These are phyloP conservation scores for Aureobasidium sp. DNA, from an alignment of 2,329 filamentous ascomycete genomes.

Conservation along the genomic window DNA sequence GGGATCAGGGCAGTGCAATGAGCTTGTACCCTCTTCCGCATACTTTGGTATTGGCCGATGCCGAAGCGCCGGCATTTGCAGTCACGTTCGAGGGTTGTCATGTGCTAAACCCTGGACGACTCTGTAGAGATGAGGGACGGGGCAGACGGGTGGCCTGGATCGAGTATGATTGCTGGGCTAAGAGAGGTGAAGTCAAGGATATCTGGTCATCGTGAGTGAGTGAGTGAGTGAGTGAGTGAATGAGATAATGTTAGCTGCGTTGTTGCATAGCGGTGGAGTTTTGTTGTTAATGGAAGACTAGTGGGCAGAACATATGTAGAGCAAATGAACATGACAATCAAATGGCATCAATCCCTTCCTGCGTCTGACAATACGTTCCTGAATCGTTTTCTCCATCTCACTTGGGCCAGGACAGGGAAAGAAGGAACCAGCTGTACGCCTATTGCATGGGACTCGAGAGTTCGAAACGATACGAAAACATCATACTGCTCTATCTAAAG, in stretches of 20 bases:
- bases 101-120: slow-evolving; percentile 81
- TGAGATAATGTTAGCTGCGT: neutral
- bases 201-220: slow-evolving; percentile 27
- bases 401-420: too few relatives aligned
- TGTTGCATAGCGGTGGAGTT: neutral
- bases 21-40: slow-evolving; percentile 85
- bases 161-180: slow-evolving; percentile 67
- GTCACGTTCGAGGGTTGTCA: slow-evolving; percentile 92
- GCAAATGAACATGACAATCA: neutral
- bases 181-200: slow-evolving; percentile 54
- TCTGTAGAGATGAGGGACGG: slow-evolving; percentile 55
- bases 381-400: too few relatives aligned
- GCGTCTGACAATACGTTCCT: too few relatives aligned
- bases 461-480: too few relatives aligned
- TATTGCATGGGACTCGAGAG: too few relatives aligned
- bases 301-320: neutral
- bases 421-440: too few relatives aligned
- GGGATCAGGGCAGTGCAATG: slow-evolving; percentile 72
- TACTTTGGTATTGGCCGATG: slow-evolving; percentile 72
- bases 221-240: neutral
- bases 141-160: slow-evolving; percentile 67
- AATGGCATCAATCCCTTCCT: too few relatives aligned
- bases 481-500: too few relatives aligned
- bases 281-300: neutral
- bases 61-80: slow-evolving; percentile 72